Evolutionary conservation across 2,329 filamentous ascomycete genomes (phyloP), one percentile per base, ranked within the genome.

Genomic region (Ceratocystis smalleyi): DNA sequence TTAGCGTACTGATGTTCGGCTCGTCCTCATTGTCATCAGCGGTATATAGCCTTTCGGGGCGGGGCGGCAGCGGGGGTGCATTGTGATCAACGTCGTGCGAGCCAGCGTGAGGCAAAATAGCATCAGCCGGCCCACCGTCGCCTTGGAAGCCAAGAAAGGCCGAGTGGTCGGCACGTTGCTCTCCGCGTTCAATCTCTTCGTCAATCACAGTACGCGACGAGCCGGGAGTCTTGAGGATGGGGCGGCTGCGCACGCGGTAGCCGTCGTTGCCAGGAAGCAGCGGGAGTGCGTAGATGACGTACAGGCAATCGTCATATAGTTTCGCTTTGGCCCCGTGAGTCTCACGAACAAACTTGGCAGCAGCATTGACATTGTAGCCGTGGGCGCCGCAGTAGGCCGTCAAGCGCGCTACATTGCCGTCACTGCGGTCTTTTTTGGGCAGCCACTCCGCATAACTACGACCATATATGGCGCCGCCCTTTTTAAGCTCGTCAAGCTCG

Each of bases 311-410:
- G 73, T 99, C 94, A 75, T 99, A 99, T 4, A 97, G 80, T 75
- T 99, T 99, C 15, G 92, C 95, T 75, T 91, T 87, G 0, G 91
- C 92, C 40, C 88, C 86, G 75, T 99, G 94, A 70, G 86, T 87
- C 68, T 89, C 88, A 69, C 88, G 87, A 67, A 96, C 79, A 72
- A 99, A 99, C 43, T 89, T 84, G 15, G 91, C 90, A n/a, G 91
- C 90, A 30, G 86, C 83, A 70, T 88, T 87, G 76, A 95, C 84
- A 76, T 92, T 95, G 76, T 91, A 97, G 6, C 88, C 89, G 74
- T 96, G 89, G 0, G 94, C 92, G 0, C 91, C 97, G 74, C 92
- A 97, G 74, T 97, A 99, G 10, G 94, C 94, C 65, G 94, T 99
- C 64, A 97, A 83, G 67, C 94, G 82, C 40, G 92, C 86, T 66